Evolutionary conservation across 805 yeast genomes (phyloP).

Genomic region (Hanseniaspora taiwanica): DNA sequence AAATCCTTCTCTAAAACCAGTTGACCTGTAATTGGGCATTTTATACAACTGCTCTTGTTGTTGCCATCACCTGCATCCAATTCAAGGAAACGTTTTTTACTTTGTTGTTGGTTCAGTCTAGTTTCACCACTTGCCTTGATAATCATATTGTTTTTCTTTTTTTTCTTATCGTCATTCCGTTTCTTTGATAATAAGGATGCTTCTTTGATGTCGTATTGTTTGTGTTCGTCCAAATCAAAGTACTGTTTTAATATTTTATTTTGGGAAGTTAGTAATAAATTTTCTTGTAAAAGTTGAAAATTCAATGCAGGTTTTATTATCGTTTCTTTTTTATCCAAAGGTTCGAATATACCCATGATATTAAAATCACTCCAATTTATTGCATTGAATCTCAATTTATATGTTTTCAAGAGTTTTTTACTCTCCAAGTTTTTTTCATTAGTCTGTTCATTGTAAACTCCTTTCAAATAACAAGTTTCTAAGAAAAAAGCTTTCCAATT

Average conservation of each 20-base stretch:
- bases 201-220: no score
- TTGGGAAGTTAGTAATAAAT: not conserved
- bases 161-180: not conserved
- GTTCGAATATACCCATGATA: conserved; percentile 27
- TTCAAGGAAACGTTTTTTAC: conserved; percentile 4
- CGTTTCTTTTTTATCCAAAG: not conserved
- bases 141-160: conserved; percentile 38
- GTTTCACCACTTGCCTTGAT: conserved; percentile 62
- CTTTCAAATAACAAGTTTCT: conserved; percentile 38
- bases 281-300: not conserved
- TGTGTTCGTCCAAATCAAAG: conserved; percentile 18
- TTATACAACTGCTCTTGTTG: conserved; percentile 25
- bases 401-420: conserved; percentile 21
- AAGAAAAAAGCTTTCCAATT: conserved; percentile 27
- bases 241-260: conserved; percentile 49
- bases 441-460: conserved; percentile 33
- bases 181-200: conserved; percentile 13
- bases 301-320: not conserved
- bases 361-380: conserved; percentile 83
- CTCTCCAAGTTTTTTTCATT: conserved; percentile 27
- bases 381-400: conserved; percentile 47
- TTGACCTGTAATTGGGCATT: conserved; percentile 71
- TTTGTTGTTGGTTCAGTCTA: conserved; percentile 27
- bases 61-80: not conserved
- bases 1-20: conserved; percentile 57